A percentile compares a stretch with the other conserved stretches of the same genome.
Evolutionary conservation across 2,329 filamentous ascomycete species (phyloP).

Genomic region (Penicillium sp.): DNA sequence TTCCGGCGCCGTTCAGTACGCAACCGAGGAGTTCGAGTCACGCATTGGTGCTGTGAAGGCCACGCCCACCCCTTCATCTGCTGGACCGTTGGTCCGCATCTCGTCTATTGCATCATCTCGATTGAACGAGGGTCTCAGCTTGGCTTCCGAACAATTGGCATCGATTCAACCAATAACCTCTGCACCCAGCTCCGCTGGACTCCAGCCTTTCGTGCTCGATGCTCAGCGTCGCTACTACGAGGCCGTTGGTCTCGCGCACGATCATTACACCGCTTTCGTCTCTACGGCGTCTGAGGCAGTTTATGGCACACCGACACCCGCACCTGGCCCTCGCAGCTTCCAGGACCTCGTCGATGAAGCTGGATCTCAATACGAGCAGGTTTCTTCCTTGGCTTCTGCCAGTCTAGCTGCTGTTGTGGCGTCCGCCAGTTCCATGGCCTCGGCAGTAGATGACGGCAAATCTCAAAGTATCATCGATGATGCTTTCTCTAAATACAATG

Average conservation of each 20-base stretch:
- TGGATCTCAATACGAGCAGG: constrained; percentile 36
- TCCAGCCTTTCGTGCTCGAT: constrained; percentile 57
- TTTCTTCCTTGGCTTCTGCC: constrained; percentile 40
- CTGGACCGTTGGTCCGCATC: constrained; percentile 53
- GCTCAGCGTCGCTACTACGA: constrained; percentile 71
- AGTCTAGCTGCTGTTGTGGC: constrained; percentile 41
- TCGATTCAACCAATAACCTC: constrained; percentile 65
- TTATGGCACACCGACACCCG: constrained; percentile 58
- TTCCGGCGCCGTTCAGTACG: constrained; percentile 22
- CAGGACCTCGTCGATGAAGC: constrained; percentile 37
- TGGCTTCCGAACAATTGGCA: constrained; percentile 69
- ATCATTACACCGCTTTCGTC: constrained; percentile 72
- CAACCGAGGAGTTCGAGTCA: constrained; percentile 18
- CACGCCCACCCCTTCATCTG: constrained; percentile 46
- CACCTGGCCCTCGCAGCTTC: constrained; percentile 28
- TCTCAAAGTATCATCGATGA: constrained; percentile 42
- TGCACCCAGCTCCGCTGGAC: constrained; percentile 57
- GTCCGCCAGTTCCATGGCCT: constrained; percentile 41
- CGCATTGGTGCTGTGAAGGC: constrained; percentile 45
- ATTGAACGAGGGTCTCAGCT: constrained; percentile 66
- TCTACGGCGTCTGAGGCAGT: constrained; percentile 68
- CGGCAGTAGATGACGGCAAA: constrained; percentile 34
- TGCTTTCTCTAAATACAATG: constrained; percentile 46
- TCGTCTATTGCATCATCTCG: constrained; percentile 67
- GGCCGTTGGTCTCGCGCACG: constrained; percentile 73